Base-by-base conservation (phyloP, 306 rosid species). In the Cyamopsis tetragonoloba region DNA sequence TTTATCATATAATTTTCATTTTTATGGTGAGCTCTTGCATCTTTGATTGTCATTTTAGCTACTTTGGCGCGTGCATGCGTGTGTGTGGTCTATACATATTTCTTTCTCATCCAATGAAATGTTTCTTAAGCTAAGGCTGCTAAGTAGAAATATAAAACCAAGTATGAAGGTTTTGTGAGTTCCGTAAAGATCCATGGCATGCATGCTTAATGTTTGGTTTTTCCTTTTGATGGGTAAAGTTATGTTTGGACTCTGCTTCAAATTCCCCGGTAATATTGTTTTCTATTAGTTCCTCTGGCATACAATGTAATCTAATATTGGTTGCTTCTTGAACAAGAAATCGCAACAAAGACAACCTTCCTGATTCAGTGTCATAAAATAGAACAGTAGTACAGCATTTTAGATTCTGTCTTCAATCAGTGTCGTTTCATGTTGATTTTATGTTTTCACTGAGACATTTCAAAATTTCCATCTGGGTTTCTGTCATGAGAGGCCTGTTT, bases 51-150 rank as follows among this genome's bases (percentile, higher is more conserved):
- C 19, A 47, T 24, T 47, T 59, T 14, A 46, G 44, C 50, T 71
- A 53, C 7, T 42, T 31, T 64, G 59, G n/a, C 24, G n/a, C 24
- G 3, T 53, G 49, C 43, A 11, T 39, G 26, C 13, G n/a, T n/a
- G n/a, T 43, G 19, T 53, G 27, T 32, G 26, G 11, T 57, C 2
- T 30, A 31, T 55, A n/a, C 27, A 42, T 55, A 14, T 51, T 19
- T 48, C 13, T 34, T 34, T 11, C 32, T 19, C 14, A 26, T 28
- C 53, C 39, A 19, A 47, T 39, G 56, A 20, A 38, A 28, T 35
- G 27, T 26, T 56, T 49, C 54, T 43, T 22, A 65, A 15, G 55
- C 35, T 53, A 53, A 65, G 23, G 55, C 35, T 53, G 42, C 66
- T 42, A 53, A 39, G 27, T 54, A 42, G n/a, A 35, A 62, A 18